Conservation (phyloP, 768 basidiomycete genomes). For the Pleurotus tuoliensis region DNA sequence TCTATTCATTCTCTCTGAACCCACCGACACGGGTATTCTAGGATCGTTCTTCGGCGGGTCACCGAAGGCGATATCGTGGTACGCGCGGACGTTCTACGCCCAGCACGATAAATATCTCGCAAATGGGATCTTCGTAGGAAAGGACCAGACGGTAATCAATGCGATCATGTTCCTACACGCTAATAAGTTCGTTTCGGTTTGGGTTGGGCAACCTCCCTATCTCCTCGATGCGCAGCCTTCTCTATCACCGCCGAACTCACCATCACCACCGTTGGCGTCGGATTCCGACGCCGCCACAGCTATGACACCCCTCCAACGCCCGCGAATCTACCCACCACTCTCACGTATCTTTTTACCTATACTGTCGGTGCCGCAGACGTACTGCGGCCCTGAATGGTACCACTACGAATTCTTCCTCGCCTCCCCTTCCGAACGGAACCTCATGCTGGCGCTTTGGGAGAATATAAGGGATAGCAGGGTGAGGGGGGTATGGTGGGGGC, state of each 20-base stretch:
- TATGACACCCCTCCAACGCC: conserved; percentile 12
- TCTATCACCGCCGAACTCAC: neutral
- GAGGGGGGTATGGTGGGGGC: conserved; percentile 15
- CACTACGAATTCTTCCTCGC: conserved; percentile 53
- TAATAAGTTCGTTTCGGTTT: conserved; percentile 39
- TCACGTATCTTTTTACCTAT: neutral
- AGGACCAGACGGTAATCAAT: conserved; percentile 55
- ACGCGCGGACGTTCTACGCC: conserved; percentile 38
- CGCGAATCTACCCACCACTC: conserved; percentile 16
- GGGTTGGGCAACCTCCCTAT: conserved; percentile 17
- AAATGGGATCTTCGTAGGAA: conserved; percentile 48
- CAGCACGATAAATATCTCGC: conserved; percentile 50
- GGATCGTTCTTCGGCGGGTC: conserved; percentile 60
- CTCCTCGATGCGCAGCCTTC: neutral
- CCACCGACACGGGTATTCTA: conserved; percentile 13
- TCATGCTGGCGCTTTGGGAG: conserved; percentile 11
- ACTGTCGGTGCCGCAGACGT: neutral
- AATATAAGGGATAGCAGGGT: conserved; percentile 13
- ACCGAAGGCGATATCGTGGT: conserved; percentile 42
- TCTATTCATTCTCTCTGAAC: neutral
- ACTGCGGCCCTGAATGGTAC: conserved; percentile 40
- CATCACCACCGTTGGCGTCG: neutral
- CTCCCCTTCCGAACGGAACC: conserved; percentile 13
- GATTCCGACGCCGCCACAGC: conserved; percentile 16
- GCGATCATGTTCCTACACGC: conserved; percentile 42